A percentile compares a stretch with the other conserved stretches of the same genome.
Conservation (phyloP, 306 rosid species). For the Cucurbita pepo region DNA sequence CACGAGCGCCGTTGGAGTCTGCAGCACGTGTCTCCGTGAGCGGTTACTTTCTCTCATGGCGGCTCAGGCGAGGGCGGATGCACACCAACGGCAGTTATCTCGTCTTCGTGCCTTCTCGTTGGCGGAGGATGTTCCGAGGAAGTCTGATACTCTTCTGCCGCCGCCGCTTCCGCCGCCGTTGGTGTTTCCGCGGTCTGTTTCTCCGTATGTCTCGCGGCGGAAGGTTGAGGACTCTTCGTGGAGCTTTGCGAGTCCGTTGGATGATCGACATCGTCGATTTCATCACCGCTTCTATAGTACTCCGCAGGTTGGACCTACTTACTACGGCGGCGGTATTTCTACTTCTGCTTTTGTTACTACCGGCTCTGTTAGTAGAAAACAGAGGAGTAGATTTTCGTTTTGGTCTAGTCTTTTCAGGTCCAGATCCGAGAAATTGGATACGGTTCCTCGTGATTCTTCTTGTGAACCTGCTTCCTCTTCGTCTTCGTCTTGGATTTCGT, state of each 20-base stretch:
- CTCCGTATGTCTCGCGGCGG: constrained; percentile 48
- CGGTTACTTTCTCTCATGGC: constrained; percentile 50
- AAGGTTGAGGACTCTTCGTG: constrained; percentile 34
- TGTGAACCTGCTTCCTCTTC: constrained; percentile 10
- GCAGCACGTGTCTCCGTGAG: constrained; percentile 78
- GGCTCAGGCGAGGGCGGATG: constrained; percentile 40
- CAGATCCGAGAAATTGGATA: constrained; percentile 32
- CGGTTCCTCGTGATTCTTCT: constrained; percentile 18
- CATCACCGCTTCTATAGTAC: constrained; percentile 48
- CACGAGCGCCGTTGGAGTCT: constrained; percentile 62
- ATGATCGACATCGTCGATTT: constrained; percentile 3
- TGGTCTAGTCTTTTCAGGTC: constrained; percentile 19
- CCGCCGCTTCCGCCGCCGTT: constrained; percentile 27
- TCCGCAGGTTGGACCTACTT: constrained; percentile 68
- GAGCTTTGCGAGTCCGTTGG: constrained; percentile 4
- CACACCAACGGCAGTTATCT: constrained; percentile 13
- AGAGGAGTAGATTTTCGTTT: constrained; percentile 28
- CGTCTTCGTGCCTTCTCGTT: constrained; percentile 19
- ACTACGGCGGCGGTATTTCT: not conserved
- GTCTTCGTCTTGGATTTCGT: constrained; percentile 55
- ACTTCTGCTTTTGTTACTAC: constrained; percentile 4
- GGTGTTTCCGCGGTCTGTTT: constrained; percentile 76
- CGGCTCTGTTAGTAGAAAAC: constrained; percentile 29
- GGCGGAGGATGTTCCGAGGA: constrained; percentile 13
- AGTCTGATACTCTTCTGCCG: constrained; percentile 27